phyloP scores from a whole-genome alignment of 352 stramenopile genomes.

The Phytophthora gonapodyides region DNA sequence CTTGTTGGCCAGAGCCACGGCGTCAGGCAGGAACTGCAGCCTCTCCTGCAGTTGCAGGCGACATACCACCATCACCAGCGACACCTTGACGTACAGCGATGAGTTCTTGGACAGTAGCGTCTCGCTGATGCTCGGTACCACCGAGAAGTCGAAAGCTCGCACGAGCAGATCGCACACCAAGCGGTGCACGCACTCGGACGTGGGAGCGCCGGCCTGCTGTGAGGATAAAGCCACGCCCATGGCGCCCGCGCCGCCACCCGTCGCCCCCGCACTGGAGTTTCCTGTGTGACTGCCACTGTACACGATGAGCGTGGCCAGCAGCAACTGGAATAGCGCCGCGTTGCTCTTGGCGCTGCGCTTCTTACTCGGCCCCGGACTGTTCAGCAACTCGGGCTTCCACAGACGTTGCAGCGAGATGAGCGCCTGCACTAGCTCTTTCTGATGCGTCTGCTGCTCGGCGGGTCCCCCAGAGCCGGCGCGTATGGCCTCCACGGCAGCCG shows the following conservation, averaged over 20 bases:
- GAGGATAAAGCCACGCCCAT: slow-evolving; percentile 63
- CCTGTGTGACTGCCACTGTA: slow-evolving; percentile 61
- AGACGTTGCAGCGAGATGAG: slow-evolving; percentile 64
- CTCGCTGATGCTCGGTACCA: slow-evolving; percentile 60
- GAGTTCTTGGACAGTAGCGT: slow-evolving; percentile 54
- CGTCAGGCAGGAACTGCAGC: slow-evolving; percentile 68
- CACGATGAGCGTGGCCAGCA: slow-evolving; percentile 68
- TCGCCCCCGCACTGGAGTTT: slow-evolving; percentile 23
- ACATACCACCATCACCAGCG: slow-evolving; percentile 72
- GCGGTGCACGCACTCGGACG: slow-evolving; percentile 72
- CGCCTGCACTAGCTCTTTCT: slow-evolving; percentile 53
- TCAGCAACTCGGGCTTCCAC: slow-evolving; percentile 51
- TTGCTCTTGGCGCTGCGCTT: slow-evolving; percentile 40
- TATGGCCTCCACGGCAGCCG: slow-evolving; percentile 54
- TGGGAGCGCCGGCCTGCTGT: slow-evolving; percentile 34
- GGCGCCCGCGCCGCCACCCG: slow-evolving; percentile 34
- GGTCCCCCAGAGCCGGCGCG: slow-evolving; percentile 33
- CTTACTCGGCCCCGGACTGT: slow-evolving; percentile 11
- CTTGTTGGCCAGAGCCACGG: slow-evolving; percentile 65
- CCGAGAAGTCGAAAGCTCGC: slow-evolving; percentile 74
- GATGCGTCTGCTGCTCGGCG: slow-evolving; percentile 42
- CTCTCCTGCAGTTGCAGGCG: slow-evolving; percentile 61
- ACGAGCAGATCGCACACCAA: slow-evolving; percentile 78
- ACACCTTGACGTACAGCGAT: slow-evolving; percentile 70
- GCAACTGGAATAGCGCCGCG: slow-evolving; percentile 60